phyloP scores from a whole-genome alignment of 2,329 filamentous ascomycete species.

The Cadophora malorum region DNA sequence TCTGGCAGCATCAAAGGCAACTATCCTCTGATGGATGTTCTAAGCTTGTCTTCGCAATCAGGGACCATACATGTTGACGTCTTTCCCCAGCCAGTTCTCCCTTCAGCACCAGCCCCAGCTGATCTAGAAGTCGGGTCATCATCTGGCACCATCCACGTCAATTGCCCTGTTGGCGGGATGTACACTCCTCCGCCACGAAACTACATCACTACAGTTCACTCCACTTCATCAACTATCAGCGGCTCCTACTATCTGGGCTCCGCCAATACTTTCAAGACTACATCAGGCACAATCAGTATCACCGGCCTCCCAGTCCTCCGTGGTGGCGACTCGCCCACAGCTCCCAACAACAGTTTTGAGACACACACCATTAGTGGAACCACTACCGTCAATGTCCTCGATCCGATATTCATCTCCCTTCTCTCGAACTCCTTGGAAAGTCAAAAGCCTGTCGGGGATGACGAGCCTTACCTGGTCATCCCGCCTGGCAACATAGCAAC shows the following conservation, averaged over 20 bases:
- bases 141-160: conserved; percentile 38
- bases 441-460: conserved; percentile 29
- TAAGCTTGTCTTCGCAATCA: conserved; percentile 37
- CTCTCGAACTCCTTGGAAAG: conserved; percentile 20
- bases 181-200: conserved; percentile 39
- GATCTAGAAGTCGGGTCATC: conserved; percentile 37
- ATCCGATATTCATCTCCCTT: conserved; percentile 39
- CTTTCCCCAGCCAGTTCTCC: conserved; percentile 33
- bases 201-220: conserved; percentile 41
- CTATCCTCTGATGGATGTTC: conserved; percentile 42
- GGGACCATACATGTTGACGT: conserved; percentile 37
- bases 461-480: conserved; percentile 34
- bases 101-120: conserved; percentile 38
- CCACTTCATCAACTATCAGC: conserved; percentile 37
- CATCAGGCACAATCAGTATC: conserved; percentile 36
- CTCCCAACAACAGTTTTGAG: conserved; percentile 31
- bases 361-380: conserved; percentile 39
- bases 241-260: conserved; percentile 42
- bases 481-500: conserved; percentile 18
- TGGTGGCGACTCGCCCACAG: conserved; percentile 12
- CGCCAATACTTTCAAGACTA: conserved; percentile 33
- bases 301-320: conserved; percentile 38
- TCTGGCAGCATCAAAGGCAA: conserved; percentile 40
- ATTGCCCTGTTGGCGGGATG: conserved; percentile 31
- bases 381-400: conserved; percentile 34